Evolutionary conservation across 495 filamentous ascomycete species (phyloP), one percentile per base, ranked within the genome.

Genomic region (Corynascus novoguineensis): DNA sequence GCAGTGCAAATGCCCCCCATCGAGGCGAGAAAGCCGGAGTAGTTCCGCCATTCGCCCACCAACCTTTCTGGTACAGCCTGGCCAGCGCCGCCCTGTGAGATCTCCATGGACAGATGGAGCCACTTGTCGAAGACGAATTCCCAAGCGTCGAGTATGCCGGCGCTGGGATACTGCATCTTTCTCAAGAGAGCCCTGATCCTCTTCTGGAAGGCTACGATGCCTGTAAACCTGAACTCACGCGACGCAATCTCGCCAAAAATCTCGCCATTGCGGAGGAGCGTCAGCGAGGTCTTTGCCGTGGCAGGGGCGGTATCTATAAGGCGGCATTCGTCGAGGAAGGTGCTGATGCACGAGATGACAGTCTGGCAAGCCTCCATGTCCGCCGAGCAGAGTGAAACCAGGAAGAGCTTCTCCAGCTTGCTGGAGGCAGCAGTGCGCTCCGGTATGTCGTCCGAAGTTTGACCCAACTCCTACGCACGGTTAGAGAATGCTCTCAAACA

Each of bases 1-100:
- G 83, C 80, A n/a, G 83, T 83, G 64, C 83, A 86, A 50, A 79
- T 76, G 5, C 83, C 83, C n/a, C 82, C 83, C 32, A 86, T 71
- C 3, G 83, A 84, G 19, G 83, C 83, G 15, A 86, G 75, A 63
- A 86, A 85, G 5, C 83, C 83, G 4, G 82, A 84, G 53, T 81
- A 80, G 60, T 86, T 86, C 29, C 83, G 76, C 83, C 83, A 86
- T 60, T 86, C 83, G 10, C 78, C 76, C 24, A 85, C 74, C 21
- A 70, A 64, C 41, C 68, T 71, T 53, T 85, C 83, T 14, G 81
- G 74, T 7, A 81, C 65, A n/a, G 61, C 68, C 9, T 81, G 78
- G 8, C 66, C 61, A 25, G 66, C 61, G 31, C 71, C 65, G 0
- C 71, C 67, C 25, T 74, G 77, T 12, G 81, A 78, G 1, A 85